These are phyloP conservation scores for Schoenoplectus triqueter DNA, from an alignment of 202 grass and related monocot species.

Conservation along the genomic window DNA sequence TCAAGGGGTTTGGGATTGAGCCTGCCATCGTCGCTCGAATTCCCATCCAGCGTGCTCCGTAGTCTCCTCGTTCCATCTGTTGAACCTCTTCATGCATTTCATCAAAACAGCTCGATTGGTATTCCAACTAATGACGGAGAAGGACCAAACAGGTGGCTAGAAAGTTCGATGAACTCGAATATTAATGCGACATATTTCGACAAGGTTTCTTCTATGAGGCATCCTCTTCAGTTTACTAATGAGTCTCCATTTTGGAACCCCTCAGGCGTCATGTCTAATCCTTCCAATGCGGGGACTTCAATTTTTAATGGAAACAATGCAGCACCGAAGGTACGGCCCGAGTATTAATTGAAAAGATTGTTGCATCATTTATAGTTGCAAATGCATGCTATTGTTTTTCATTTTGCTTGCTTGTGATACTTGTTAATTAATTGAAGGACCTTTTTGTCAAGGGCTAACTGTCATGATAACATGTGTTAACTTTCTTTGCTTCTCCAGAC, in stretches of 20 bases:
- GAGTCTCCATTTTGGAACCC: slow-evolving; percentile 77
- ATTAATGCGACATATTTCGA: slow-evolving; percentile 23
- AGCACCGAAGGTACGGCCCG: slow-evolving; percentile 13
- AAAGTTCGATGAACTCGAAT: slow-evolving; percentile 25
- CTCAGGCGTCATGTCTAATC: slow-evolving; percentile 32
- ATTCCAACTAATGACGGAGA: slow-evolving; percentile 20
- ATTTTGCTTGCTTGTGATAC: neutral
- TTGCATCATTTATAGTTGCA: slow-evolving; percentile 17
- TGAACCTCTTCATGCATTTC: slow-evolving; percentile 33
- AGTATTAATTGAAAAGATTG: neutral
- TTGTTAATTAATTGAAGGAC: slow-evolving; percentile 13
- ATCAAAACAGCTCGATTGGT: slow-evolving; percentile 54
- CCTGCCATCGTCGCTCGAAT: slow-evolving; percentile 48
- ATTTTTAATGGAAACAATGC: slow-evolving; percentile 39
- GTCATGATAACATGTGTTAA: slow-evolving; percentile 36
- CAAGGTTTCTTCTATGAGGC: slow-evolving; percentile 39
- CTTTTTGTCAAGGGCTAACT: slow-evolving; percentile 9
- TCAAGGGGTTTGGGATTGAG: slow-evolving; percentile 24
- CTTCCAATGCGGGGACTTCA: slow-evolving; percentile 36
- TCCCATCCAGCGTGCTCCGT: slow-evolving; percentile 55
- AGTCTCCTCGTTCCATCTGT: slow-evolving; percentile 67
- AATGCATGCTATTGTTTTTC: neutral
- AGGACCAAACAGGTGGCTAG: slow-evolving; percentile 26
- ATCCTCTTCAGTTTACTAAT: slow-evolving; percentile 69
- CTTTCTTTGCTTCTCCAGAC: slow-evolving; percentile 42